Base-by-base conservation (phyloP, 768 basidiomycete species). In the Pulveroboletus frians region DNA sequence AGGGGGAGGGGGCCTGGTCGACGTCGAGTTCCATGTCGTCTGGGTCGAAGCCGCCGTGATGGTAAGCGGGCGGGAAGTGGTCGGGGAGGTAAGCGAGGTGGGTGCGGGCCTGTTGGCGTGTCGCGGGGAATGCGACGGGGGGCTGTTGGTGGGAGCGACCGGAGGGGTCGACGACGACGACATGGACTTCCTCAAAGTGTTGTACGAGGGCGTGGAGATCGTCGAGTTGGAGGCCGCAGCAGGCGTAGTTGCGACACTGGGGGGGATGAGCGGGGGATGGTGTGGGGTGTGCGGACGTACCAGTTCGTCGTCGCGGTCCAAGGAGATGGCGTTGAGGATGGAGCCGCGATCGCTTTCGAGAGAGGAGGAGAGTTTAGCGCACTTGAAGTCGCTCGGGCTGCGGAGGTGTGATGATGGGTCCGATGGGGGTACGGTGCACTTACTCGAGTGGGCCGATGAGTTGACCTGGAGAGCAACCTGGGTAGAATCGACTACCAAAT, bases 101-200 rank as follows among this genome's bases (percentile, higher is more conserved):
- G 39, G 49, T 66, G 67, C 20, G 76, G 71, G 50, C 26, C 8
- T 52, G 62, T 13, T 58, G 64, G 9, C 54, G 59, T 18, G 57
- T 15, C 64, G 50, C 73, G 65, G 58, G 78, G 69, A 55, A 73
- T 61, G 54, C 18, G 3, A 55, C 46, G 11, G 57, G 57, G 52
- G 57, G 38, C 27, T 60, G 64, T n/a, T 62, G 65, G 10, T 76
- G 69, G 10, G 63, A 55, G 13, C 61, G 71, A 15, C 64, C 65
- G 30, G 65, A 69, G n/a, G 73, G 69, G 53, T 77, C 73, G 37
- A 85, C 64, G 50, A 91, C 81, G 61, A 88, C 77, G 64, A 94
- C 87, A 64, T 95, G 92, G 40, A 83, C 82, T 51, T 92, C 86
- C 61, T 95, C 92, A 56, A 94, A 93, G 63, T 95, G 92, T 67